Percentiles rank a stretch among this genome's conserved stretches.
Conservation (phyloP, 2,329 filamentous ascomycete genomes). For the Calonectria fujianensis region DNA sequence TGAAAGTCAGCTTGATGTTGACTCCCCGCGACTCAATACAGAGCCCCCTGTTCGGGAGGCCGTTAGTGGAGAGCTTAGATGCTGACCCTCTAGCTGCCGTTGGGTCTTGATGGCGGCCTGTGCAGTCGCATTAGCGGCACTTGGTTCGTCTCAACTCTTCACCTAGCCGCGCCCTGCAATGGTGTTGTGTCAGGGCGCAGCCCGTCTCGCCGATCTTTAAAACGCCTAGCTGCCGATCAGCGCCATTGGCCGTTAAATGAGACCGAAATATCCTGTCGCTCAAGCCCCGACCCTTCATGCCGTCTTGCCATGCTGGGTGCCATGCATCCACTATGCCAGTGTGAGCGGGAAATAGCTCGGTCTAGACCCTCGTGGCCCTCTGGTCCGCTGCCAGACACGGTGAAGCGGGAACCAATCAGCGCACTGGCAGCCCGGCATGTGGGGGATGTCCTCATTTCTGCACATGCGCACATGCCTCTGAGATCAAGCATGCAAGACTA, state of each 20-base stretch:
- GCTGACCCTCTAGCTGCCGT: neutral
- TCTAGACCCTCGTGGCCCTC: neutral
- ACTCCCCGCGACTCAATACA: neutral
- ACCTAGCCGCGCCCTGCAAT: neutral
- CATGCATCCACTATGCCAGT: neutral
- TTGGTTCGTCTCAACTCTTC: neutral
- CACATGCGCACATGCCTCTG: neutral
- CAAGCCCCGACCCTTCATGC: neutral
- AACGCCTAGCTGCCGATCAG: slow-evolving; percentile 11
- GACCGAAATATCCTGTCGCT: slow-evolving; percentile 10
- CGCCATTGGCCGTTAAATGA: neutral
- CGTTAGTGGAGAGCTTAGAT: neutral
- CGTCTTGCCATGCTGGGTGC: neutral
- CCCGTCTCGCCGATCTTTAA: slow-evolving; percentile 15
- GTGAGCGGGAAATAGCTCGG: neutral
- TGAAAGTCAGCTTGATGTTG: neutral
- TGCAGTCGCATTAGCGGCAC: neutral
- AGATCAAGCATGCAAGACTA: neutral
- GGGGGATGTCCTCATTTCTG: neutral
- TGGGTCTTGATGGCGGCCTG: neutral
- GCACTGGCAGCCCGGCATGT: neutral
- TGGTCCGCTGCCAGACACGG: neutral
- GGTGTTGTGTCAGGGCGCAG: slow-evolving; percentile 7
- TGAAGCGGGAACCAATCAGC: neutral
- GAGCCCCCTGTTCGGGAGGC: neutral